A percentile compares a stretch with the other conserved stretches of the same genome.
Evolutionary conservation across 148 eudicot genomes (phyloP).

Genomic region (Cornus kousa): DNA sequence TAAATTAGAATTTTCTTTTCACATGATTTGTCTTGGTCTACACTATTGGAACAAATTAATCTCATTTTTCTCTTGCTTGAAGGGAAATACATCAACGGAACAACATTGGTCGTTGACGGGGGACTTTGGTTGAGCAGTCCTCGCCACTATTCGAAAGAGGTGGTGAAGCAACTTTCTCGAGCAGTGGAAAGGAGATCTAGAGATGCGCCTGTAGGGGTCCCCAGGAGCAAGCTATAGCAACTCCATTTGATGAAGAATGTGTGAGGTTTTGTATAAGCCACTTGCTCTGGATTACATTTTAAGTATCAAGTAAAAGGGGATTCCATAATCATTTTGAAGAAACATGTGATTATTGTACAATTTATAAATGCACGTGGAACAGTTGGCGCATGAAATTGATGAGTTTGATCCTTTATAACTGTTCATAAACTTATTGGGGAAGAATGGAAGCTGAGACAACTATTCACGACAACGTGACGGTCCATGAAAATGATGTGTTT

Average conservation of each 20-base stretch:
- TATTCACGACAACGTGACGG: too few relatives aligned
- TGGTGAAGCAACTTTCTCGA: conserved; percentile 57
- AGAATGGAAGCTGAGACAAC: too few relatives aligned
- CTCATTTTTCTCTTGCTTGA: not conserved
- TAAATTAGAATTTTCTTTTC: not conserved
- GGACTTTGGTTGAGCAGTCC: conserved; percentile 70
- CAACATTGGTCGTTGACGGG: conserved; percentile 59
- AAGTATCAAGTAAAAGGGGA: not conserved
- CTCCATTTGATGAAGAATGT: not conserved
- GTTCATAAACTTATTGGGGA: too few relatives aligned
- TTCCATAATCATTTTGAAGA: not conserved
- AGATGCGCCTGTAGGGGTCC: conserved; percentile 41
- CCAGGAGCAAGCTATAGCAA: conserved; percentile 57
- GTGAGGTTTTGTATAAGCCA: not conserved
- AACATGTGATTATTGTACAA: too few relatives aligned
- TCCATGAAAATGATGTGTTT: too few relatives aligned
- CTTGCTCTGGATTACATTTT: not conserved
- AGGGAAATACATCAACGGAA: conserved; percentile 69
- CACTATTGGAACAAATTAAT: not conserved
- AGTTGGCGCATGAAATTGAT: too few relatives aligned
- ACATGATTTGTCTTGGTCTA: not conserved
- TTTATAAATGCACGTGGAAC: too few relatives aligned
- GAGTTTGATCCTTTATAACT: too few relatives aligned
- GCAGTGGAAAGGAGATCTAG: conserved; percentile 63
- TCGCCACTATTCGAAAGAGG: conserved; percentile 57